These are phyloP conservation scores for Blastocystis sp. DNA, from an alignment of 352 stramenopile species.

Conservation along the genomic window DNA sequence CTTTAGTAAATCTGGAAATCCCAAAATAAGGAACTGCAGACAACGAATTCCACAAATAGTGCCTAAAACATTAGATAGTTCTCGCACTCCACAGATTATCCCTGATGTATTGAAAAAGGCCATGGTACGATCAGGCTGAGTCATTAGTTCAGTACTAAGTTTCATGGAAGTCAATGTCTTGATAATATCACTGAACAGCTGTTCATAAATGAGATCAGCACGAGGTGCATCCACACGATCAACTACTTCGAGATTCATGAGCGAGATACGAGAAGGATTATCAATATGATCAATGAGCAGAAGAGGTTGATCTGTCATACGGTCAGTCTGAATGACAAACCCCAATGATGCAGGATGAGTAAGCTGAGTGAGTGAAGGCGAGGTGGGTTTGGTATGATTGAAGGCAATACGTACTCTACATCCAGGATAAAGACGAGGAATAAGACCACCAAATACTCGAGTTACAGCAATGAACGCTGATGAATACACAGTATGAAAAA, in stretches of 20 bases:
- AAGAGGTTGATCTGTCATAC: not conserved
- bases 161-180: not conserved
- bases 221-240: not conserved
- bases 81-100: not conserved
- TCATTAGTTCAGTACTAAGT: not conserved
- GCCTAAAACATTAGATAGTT: not conserved
- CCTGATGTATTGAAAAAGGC: constrained; percentile 31
- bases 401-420: constrained; percentile 31
- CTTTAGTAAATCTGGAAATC: constrained; percentile 1
- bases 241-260: constrained; percentile 45
- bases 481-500: not conserved
- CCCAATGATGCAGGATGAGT: not conserved
- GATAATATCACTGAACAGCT: not conserved
- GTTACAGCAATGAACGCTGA: constrained; percentile 21
- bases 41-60: not conserved
- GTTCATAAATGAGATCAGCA: not conserved
- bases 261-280: not conserved
- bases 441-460: constrained; percentile 43
- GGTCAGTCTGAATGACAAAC: constrained; percentile 22
- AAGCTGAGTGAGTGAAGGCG: not conserved
- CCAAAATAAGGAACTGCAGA: constrained; percentile 9
- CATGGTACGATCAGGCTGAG: constrained; percentile 1
- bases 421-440: constrained; percentile 33
- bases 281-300: constrained; percentile 49
- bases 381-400: not conserved